Conservation (phyloP, 2,329 filamentous ascomycete species). For the Fusarium acutatum region DNA sequence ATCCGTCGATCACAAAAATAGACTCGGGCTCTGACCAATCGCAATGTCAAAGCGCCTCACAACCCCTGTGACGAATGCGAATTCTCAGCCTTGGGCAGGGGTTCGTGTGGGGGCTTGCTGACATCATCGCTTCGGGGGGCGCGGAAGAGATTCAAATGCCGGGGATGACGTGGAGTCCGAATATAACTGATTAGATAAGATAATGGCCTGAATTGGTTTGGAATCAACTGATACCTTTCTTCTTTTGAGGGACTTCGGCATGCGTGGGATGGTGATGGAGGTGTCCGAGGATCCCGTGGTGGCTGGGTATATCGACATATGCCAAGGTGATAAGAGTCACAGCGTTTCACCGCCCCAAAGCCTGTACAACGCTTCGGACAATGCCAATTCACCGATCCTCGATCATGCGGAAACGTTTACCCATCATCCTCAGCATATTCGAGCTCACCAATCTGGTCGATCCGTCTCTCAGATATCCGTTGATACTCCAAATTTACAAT, state of each 20-base stretch:
- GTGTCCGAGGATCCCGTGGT: not conserved
- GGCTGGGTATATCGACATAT: not conserved
- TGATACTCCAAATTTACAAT: too few species aligned
- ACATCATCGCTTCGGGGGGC: not conserved
- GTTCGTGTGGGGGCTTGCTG: slow-evolving; percentile 7
- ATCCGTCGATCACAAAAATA: slow-evolving; percentile 6
- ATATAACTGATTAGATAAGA: not conserved
- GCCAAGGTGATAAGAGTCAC: not conserved
- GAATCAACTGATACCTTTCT: not conserved
- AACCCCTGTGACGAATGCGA: not conserved
- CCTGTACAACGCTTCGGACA: not conserved
- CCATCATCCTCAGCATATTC: too few species aligned
- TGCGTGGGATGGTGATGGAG: not conserved
- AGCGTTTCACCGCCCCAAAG: not conserved
- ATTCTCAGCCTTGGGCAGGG: slow-evolving; percentile 2
- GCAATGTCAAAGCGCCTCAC: not conserved
- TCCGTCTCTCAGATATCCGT: too few species aligned
- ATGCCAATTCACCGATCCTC: not conserved
- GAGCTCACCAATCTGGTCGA: too few species aligned
- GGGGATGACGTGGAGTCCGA: not conserved
- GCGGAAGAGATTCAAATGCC: not conserved
- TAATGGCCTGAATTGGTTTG: not conserved
- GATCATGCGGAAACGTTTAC: too few species aligned
- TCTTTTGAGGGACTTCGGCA: not conserved
- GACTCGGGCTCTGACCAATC: not conserved